A percentile compares a stretch with the other conserved stretches of the same genome.
Evolutionary conservation across 169 alveolate genomes (phyloP).

Genomic region (Plasmodium reichenowi): DNA sequence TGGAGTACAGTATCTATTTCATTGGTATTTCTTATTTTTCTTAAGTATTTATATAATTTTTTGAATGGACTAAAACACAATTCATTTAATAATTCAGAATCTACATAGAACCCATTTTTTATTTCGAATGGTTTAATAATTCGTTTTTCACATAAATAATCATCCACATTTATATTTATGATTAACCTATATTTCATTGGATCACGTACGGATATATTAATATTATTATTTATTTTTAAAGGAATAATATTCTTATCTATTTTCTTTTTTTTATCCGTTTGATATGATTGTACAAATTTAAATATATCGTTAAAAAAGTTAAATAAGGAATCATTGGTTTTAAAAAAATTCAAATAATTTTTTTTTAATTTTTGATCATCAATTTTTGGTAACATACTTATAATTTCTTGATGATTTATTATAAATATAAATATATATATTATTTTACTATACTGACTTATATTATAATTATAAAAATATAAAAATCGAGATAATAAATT

Average conservation of each 20-base stretch:
- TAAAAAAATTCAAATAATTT: constrained; percentile 74
- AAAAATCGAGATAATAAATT: constrained; percentile 51
- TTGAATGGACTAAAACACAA: constrained; percentile 74
- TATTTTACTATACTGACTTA: constrained; percentile 77
- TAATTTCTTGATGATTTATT: constrained; percentile 67
- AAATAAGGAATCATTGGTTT: constrained; percentile 75
- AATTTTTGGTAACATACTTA: constrained; percentile 51
- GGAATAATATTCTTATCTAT: constrained; percentile 56
- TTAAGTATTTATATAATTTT: constrained; percentile 58
- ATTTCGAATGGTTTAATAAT: constrained; percentile 38
- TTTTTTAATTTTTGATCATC: constrained; percentile 77
- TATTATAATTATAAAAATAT: constrained; percentile 70
- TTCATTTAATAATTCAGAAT: constrained; percentile 40
- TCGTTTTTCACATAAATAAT: constrained; percentile 70
- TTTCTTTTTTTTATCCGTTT: constrained; percentile 62
- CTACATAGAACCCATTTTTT: constrained; percentile 26
- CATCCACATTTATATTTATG: constrained; percentile 65
- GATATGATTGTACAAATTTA: constrained; percentile 75
- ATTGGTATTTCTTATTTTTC: constrained; percentile 12
- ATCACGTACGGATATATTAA: constrained; percentile 27
- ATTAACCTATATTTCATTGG: constrained; percentile 32
- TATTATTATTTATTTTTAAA: constrained; percentile 28
- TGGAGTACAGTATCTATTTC: background rate
- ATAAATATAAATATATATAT: constrained; percentile 73
- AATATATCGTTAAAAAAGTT: constrained; percentile 71